Evolutionary conservation across 805 yeast genomes (phyloP), one percentile per base, ranked within the genome.

Genomic region (Hanseniaspora taiwanica): DNA sequence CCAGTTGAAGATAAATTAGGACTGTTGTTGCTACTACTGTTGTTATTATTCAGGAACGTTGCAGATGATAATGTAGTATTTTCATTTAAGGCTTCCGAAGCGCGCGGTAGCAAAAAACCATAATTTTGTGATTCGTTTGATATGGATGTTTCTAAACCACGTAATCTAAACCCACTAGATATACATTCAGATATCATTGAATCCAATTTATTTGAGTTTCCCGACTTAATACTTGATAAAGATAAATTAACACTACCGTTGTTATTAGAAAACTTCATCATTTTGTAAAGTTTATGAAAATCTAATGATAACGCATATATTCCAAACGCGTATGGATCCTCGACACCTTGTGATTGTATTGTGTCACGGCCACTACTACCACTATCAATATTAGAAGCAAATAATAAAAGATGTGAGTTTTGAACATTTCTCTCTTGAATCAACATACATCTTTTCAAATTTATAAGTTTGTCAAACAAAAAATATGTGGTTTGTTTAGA

Each of bases 91-190:
- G n/a, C n/a, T n/a, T n/a, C n/a, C n/a, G n/a, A n/a, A n/a, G n/a
- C n/a, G n/a, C n/a, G n/a, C n/a, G n/a, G n/a, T n/a, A n/a, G n/a
- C n/a, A n/a, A n/a, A n/a, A n/a, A n/a, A n/a, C n/a, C n/a, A n/a
- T n/a, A n/a, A n/a, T n/a, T n/a, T n/a, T n/a, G n/a, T n/a, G n/a
- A n/a, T n/a, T n/a, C n/a, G n/a, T n/a, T n/a, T n/a, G n/a, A n/a
- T n/a, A n/a, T n/a, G n/a, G 51, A 38, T 48, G 47, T 50, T 33
- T 59, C 45, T n/a, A 64, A 45, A 12, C 58, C 59, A 36, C 66
- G 44, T 21, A 63, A 42, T 29, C 65, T 51, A 34, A 65, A 49
- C 32, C 66, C 69, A 36, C 62, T 53, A 12, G 56, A 46, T 13
- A 65, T 55, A 42, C 62, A 48, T 35, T 52, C 52, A 4, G 66